Evolutionary conservation across 2,329 filamentous ascomycete genomes (phyloP).

Genomic region (Hypoxylon sp.): DNA sequence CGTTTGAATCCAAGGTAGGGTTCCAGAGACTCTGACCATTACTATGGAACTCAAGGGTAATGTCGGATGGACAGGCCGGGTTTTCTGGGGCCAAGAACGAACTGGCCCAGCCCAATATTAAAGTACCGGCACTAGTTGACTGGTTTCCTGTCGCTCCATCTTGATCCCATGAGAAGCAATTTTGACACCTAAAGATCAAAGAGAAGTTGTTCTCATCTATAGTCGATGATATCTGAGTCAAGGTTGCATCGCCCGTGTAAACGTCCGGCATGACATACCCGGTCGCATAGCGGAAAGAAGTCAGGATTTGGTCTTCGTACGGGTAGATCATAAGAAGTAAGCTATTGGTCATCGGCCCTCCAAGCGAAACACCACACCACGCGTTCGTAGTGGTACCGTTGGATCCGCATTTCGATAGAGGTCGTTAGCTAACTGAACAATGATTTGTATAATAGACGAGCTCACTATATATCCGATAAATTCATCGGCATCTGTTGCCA

Average conservation of each 20-base stretch:
- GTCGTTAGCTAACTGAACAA: slow-evolving; percentile 1
- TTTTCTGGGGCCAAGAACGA: slow-evolving; percentile 55
- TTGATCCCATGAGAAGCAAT: slow-evolving; percentile 63
- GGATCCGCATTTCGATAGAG: slow-evolving; percentile 54
- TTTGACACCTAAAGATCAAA: slow-evolving; percentile 71
- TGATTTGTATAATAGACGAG: not conserved
- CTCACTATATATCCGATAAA: slow-evolving; percentile 67
- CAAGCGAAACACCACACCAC: slow-evolving; percentile 67
- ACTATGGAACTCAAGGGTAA: slow-evolving; percentile 63
- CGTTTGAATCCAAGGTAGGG: slow-evolving; percentile 49
- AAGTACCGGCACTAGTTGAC: slow-evolving; percentile 53
- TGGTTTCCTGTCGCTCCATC: slow-evolving; percentile 54
- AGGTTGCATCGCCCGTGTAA: slow-evolving; percentile 68
- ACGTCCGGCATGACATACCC: slow-evolving; percentile 66
- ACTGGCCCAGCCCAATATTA: slow-evolving; percentile 66
- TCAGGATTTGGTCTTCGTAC: slow-evolving; percentile 60
- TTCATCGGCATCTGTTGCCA: slow-evolving; percentile 59
- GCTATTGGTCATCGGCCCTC: slow-evolving; percentile 64
- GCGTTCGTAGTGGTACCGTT: slow-evolving; percentile 57
- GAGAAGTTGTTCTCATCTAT: slow-evolving; percentile 67
- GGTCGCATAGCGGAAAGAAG: slow-evolving; percentile 64
- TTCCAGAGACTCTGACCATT: slow-evolving; percentile 65
- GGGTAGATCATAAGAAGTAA: slow-evolving; percentile 68
- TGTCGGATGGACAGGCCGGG: slow-evolving; percentile 53
- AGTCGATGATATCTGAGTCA: slow-evolving; percentile 67